Evolutionary conservation across 1,284 basidiomycete genomes (phyloP).

Genomic region (Ceratorhiza oryzae-sativae): DNA sequence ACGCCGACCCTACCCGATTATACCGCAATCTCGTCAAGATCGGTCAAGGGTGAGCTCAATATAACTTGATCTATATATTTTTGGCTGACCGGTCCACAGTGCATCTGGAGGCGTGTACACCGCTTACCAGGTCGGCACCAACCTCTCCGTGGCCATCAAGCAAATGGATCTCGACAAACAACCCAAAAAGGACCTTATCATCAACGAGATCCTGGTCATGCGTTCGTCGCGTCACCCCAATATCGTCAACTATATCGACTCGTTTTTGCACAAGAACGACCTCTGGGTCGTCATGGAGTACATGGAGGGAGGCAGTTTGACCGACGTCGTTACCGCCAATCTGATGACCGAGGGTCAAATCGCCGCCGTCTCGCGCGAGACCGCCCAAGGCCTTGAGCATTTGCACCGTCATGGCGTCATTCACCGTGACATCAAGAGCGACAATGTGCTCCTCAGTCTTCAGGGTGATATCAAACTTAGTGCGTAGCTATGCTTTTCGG

Average conservation of each 20-base stretch:
- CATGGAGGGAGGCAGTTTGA: constrained; percentile 86
- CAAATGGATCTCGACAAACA: constrained; percentile 99
- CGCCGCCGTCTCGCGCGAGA: constrained; percentile 61
- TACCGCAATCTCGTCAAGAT: constrained; percentile 96
- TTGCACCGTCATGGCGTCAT: constrained; percentile 66
- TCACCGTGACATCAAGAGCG: constrained; percentile 68
- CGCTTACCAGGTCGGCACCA: constrained; percentile 94
- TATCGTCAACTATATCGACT: constrained; percentile 99
- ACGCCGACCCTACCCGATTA: constrained; percentile 93
- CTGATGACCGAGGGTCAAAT: constrained; percentile 85
- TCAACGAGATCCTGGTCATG: constrained; percentile 88
- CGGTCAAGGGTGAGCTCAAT: constrained; percentile 85
- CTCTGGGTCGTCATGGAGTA: constrained; percentile 99
- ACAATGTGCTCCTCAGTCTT: constrained; percentile 63
- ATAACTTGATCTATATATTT: background rate
- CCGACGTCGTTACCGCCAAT: constrained; percentile 96
- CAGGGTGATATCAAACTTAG: constrained; percentile 67
- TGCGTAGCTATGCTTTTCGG: constrained; percentile 47
- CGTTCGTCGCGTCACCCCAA: constrained; percentile 92
- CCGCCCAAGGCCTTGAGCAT: constrained; percentile 61
- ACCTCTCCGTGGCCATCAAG: constrained; percentile 96
- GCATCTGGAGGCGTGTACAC: constrained; percentile 99
- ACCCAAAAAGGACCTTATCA: constrained; percentile 99
- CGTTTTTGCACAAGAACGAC: constrained; percentile 96
- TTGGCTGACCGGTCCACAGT: constrained; percentile 48